Evolutionary conservation across 352 stramenopile species (phyloP), one percentile per base, ranked within the genome.

Genomic region (Phytophthora pini): DNA sequence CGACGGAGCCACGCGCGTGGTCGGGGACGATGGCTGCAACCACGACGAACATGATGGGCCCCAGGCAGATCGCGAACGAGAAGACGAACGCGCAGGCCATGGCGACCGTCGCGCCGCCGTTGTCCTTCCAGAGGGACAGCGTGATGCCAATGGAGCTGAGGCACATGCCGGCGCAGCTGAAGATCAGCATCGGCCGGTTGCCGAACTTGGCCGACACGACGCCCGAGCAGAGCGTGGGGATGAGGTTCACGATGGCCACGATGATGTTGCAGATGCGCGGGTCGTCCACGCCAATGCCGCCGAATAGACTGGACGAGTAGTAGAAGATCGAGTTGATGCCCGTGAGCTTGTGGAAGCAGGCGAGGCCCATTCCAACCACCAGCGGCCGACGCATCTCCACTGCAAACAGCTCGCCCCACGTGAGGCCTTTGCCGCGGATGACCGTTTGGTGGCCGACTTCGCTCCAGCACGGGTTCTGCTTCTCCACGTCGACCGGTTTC

Each of bases 301-400:
- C 50, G 29, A 81, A 81, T n/a, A 84, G 64, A 15, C 48, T 65
- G 17, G 73, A 82, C 39, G 78, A 85, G 70, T 87, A 84, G 59
- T 74, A 77, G 53, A 81, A 79, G 44, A 84, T 66, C 5, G 76
- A 65, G 54, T 84, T 83, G 50, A 87, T 83, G 43, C 76, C 79
- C n/a, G 64, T 68, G 53, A 87, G 54, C 40, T 87, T 71, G 29
- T 83, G 70, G 59, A 67, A 69, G 20, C 56, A 70, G 0, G 60
- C 68, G n/a, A 84, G 48, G 2, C 55, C 57, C 34, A 80, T 46
- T 0, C 56, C 70, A 4, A 83, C 66, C 10, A 83, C 38, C 10
- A 81, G 50, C 32, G 72, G 70, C 2, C 56, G 62, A 7, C 63
- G 65, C 44, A 73, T 63, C 4, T 56, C 44, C 4, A 65, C 52